phyloP scores from a whole-genome alignment of 2,329 filamentous ascomycete genomes.

The Beauveria brongniartii region DNA sequence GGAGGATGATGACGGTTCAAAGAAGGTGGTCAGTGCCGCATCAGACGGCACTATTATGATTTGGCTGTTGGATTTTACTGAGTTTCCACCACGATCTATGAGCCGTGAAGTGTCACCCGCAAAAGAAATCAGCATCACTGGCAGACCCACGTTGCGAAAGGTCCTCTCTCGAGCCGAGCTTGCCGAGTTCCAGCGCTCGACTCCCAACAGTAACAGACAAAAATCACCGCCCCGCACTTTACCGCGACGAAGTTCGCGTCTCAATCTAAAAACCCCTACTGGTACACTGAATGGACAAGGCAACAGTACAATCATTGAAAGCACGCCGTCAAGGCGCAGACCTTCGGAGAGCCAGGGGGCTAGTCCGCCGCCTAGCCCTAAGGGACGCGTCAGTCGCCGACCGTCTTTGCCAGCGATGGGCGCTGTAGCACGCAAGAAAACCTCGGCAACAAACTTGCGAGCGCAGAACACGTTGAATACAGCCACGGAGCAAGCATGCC shows the following conservation, averaged over 20 bases:
- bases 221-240: constrained; percentile 49
- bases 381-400: constrained; percentile 35
- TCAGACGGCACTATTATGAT: constrained; percentile 79
- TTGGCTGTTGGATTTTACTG: constrained; percentile 52
- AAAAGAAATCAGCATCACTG: constrained; percentile 41
- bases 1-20: constrained; percentile 46
- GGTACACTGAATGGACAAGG: constrained; percentile 33
- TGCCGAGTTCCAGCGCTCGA: constrained; percentile 62
- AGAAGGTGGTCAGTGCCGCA: constrained; percentile 63
- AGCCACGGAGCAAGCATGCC: constrained; percentile 57
- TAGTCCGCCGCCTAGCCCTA: constrained; percentile 45
- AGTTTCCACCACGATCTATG: constrained; percentile 30
- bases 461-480: constrained; percentile 50
- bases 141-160: constrained; percentile 68
- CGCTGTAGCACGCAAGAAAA: constrained; percentile 39
- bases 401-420: constrained; percentile 48
- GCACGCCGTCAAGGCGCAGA: constrained; percentile 38
- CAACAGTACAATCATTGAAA: constrained; percentile 31
- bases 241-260: constrained; percentile 46
- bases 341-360: constrained; percentile 36
- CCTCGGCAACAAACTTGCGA: constrained; percentile 36
- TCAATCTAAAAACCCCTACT: constrained; percentile 37
- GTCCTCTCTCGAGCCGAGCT: constrained; percentile 84
- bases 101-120: constrained; percentile 47
- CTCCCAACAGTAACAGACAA: constrained; percentile 31